A percentile compares a stretch with the other conserved stretches of the same genome.
Conservation (phyloP, 495 filamentous ascomycete species). For the Penicillium maclennaniae region DNA sequence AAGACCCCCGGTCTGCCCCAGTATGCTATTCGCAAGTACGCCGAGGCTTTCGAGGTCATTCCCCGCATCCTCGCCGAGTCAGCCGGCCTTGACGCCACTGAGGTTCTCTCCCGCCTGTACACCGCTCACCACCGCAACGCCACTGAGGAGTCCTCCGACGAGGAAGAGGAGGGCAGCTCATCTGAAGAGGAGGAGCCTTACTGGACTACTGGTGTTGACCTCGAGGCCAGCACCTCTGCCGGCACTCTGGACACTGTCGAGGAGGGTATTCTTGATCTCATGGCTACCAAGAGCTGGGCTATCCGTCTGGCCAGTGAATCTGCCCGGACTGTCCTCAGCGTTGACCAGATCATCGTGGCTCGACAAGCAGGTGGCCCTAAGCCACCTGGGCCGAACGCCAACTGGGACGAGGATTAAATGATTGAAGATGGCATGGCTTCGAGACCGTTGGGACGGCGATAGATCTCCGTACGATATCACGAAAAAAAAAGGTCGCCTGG, state of each 20-base stretch:
- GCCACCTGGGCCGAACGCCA: constrained; percentile 87
- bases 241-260: constrained; percentile 86
- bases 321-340: constrained; percentile 87
- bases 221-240: constrained; percentile 76
- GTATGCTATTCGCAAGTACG: constrained; percentile 95
- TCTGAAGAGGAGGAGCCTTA: constrained; percentile 59
- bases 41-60: constrained; percentile 96
- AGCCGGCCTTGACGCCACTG: constrained; percentile 92
- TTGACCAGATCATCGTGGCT: constrained; percentile 99
- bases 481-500: constrained; percentile 20
- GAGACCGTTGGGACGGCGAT: constrained; percentile 22
- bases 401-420: constrained; percentile 94
- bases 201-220: constrained; percentile 89
- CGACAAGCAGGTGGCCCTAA: constrained; percentile 97
- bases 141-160: constrained; percentile 26
- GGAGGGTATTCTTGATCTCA: constrained; percentile 86
- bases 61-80: constrained; percentile 91
- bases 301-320: constrained; percentile 95
- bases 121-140: constrained; percentile 73
- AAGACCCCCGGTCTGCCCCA: constrained; percentile 89
- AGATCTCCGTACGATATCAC: constrained; percentile 31
- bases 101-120: constrained; percentile 86
- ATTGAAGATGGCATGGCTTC: constrained; percentile 20
- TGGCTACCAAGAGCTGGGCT: constrained; percentile 89
- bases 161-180: constrained; percentile 35